Evolutionary conservation across 2,329 filamentous ascomycete genomes (phyloP).

Genomic region (Aureobasidium sp.): DNA sequence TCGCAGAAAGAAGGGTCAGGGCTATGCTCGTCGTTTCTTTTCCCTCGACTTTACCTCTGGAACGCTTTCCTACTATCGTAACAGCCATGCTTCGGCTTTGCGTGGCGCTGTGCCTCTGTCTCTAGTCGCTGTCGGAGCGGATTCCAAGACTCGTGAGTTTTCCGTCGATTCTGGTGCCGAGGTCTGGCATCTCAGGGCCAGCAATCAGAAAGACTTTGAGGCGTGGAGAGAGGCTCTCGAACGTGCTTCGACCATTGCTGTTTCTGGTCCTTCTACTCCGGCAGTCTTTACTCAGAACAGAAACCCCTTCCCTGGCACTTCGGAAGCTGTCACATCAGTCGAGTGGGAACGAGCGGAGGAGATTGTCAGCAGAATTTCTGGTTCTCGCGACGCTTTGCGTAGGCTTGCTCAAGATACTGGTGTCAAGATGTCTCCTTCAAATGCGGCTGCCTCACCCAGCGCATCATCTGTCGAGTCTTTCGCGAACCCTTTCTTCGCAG

Average conservation of each 20-base stretch:
- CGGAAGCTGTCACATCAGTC: slow-evolving; percentile 18
- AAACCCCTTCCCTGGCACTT: background rate
- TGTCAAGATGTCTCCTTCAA: slow-evolving; percentile 57
- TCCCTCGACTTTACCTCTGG: slow-evolving; percentile 95
- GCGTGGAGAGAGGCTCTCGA: slow-evolving; percentile 91
- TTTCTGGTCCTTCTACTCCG: slow-evolving; percentile 22
- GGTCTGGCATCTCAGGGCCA: slow-evolving; percentile 93
- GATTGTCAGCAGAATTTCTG: slow-evolving; percentile 86
- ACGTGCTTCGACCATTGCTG: slow-evolving; percentile 66
- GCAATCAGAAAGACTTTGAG: slow-evolving; percentile 84
- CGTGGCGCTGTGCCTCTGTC: slow-evolving; percentile 94
- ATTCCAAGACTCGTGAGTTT: slow-evolving; percentile 90
- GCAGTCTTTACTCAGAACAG: background rate
- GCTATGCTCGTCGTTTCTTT: slow-evolving; percentile 94
- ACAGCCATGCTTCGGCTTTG: slow-evolving; percentile 91
- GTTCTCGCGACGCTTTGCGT: slow-evolving; percentile 88
- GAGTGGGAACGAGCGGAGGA: slow-evolving; percentile 92
- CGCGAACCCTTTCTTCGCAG: slow-evolving; percentile 34
- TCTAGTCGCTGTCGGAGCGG: slow-evolving; percentile 89
- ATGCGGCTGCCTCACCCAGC: slow-evolving; percentile 32
- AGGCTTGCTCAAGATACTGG: slow-evolving; percentile 88
- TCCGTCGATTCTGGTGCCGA: slow-evolving; percentile 98
- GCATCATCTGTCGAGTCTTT: slow-evolving; percentile 27
- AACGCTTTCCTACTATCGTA: slow-evolving; percentile 96
- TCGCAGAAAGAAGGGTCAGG: slow-evolving; percentile 92